A percentile compares a stretch with the other conserved stretches of the same genome.
Evolutionary conservation across 108 stramenopile genomes (phyloP).

Genomic region (Nitzschia palea): DNA sequence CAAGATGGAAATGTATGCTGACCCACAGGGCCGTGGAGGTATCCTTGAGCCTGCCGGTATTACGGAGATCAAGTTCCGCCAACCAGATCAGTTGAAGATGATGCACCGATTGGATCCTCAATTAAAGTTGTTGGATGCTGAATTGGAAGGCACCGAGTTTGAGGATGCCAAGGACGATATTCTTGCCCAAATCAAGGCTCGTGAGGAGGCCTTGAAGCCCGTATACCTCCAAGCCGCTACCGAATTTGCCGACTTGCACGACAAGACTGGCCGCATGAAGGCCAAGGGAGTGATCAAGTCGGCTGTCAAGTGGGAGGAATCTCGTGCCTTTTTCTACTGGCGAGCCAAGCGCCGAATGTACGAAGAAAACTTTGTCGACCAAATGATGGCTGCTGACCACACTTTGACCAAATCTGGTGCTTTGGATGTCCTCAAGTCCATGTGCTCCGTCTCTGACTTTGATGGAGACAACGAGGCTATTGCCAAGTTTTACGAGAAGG

Average conservation of each 20-base stretch:
- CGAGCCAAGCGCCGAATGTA: constrained; percentile 91
- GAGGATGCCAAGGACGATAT: constrained; percentile 76
- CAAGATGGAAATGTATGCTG: constrained; percentile 99
- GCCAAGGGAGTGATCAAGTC: constrained; percentile 96
- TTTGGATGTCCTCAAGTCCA: constrained; percentile 49
- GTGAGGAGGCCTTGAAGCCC: constrained; percentile 90
- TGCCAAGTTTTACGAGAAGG: constrained; percentile 58
- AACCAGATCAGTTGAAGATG: constrained; percentile 76
- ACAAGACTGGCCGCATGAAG: constrained; percentile 98
- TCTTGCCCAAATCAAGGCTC: constrained; percentile 83
- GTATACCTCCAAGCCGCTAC: constrained; percentile 95
- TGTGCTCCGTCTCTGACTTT: constrained; percentile 31
- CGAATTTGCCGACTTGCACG: constrained; percentile 97
- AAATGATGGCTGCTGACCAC: constrained; percentile 56
- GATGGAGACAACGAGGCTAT: constrained; percentile 78
- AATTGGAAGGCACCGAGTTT: constrained; percentile 72
- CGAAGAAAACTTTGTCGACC: constrained; percentile 80
- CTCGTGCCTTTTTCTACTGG: constrained; percentile 96
- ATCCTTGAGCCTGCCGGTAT: constrained; percentile 98
- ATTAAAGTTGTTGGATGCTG: constrained; percentile 84
- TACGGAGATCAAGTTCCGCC: constrained; percentile 97
- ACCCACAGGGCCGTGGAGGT: constrained; percentile 95
- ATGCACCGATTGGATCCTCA: constrained; percentile 91
- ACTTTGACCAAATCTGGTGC: constrained; percentile 50
- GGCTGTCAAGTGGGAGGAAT: constrained; percentile 88